A percentile compares a stretch with the other conserved stretches of the same genome.
These are phyloP conservation scores for Curvularia eragrostidis DNA, from an alignment of 2,329 filamentous ascomycete genomes.

Conservation along the genomic window DNA sequence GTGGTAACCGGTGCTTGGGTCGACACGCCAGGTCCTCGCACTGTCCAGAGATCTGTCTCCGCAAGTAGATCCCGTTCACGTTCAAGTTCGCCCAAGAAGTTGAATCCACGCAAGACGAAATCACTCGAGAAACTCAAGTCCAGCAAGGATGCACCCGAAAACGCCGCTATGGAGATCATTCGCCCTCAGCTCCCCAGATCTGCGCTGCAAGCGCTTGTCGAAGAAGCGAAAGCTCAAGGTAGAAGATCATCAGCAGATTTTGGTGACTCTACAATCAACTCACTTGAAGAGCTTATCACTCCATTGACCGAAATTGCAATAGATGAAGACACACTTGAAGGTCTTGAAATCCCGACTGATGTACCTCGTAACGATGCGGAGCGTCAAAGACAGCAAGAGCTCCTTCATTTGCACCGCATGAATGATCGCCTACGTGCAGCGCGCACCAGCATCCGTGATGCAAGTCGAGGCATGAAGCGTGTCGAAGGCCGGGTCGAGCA, in stretches of 20 bases:
- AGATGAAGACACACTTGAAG: conserved; percentile 47
- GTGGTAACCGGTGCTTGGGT: conserved; percentile 58
- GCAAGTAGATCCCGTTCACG: conserved; percentile 21
- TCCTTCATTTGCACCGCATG: conserved; percentile 52
- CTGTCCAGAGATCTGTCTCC: conserved; percentile 21
- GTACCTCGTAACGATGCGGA: conserved; percentile 51
- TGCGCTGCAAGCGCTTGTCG: conserved; percentile 51
- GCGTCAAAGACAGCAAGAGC: conserved; percentile 52
- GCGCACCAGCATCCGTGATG: conserved; percentile 54
- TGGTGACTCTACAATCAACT: conserved; percentile 58
- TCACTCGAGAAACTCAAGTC: conserved; percentile 14
- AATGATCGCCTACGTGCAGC: conserved; percentile 51
- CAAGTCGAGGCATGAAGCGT: conserved; percentile 51
- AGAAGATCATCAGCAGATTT: conserved; percentile 36
- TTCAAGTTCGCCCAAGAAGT: conserved; percentile 26
- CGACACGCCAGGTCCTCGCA: conserved; percentile 53
- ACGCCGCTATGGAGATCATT: not conserved
- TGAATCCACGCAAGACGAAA: conserved; percentile 23
- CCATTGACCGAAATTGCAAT: conserved; percentile 30
- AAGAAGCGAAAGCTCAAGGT: conserved; percentile 43
- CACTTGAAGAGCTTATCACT: conserved; percentile 54
- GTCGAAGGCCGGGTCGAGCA: conserved; percentile 52
- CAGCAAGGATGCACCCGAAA: conserved; percentile 8
- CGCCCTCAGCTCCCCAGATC: conserved; percentile 43
- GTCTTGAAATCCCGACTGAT: conserved; percentile 35